These are phyloP conservation scores for Scedosporium dehoogii DNA, from an alignment of 2,329 filamentous ascomycete species.

Conservation along the genomic window DNA sequence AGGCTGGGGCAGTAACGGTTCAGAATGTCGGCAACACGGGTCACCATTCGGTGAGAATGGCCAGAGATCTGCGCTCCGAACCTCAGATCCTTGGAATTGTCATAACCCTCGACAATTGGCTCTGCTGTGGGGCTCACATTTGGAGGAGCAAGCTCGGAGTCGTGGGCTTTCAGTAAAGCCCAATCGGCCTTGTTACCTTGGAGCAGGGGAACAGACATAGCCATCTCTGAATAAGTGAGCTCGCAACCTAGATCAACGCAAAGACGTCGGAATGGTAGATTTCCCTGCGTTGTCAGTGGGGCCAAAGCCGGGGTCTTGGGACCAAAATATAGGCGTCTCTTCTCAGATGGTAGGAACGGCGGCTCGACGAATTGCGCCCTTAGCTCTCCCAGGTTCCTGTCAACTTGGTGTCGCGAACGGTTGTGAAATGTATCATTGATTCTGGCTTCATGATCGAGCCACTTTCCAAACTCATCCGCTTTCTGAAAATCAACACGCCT, in stretches of 20 bases:
- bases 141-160: conserved; percentile 68
- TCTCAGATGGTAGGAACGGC: conserved; percentile 84
- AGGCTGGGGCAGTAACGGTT: conserved; percentile 69
- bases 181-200: conserved; percentile 89
- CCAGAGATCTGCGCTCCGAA: conserved; percentile 91
- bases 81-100: conserved; percentile 71
- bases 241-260: conserved; percentile 85
- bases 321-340: conserved; percentile 87
- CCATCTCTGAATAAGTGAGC: conserved; percentile 97
- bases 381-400: conserved; percentile 51
- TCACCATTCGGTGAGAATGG: conserved; percentile 81
- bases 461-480: conserved; percentile 66
- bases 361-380: conserved; percentile 76
- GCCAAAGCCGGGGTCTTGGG: conserved; percentile 89
- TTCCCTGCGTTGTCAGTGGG: conserved; percentile 91
- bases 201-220: conserved; percentile 78
- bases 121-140: conserved; percentile 43
- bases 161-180: conserved; percentile 88
- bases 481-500: conserved; percentile 61
- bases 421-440: conserved; percentile 29
- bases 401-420: conserved; percentile 28
- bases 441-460: conserved; percentile 57
- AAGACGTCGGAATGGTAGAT: conserved; percentile 84
- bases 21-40: conserved; percentile 79
- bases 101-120: conserved; percentile 60